These are phyloP conservation scores for Penicillium aurantiogriseum DNA, from an alignment of 2,329 filamentous ascomycete genomes.

Conservation along the genomic window DNA sequence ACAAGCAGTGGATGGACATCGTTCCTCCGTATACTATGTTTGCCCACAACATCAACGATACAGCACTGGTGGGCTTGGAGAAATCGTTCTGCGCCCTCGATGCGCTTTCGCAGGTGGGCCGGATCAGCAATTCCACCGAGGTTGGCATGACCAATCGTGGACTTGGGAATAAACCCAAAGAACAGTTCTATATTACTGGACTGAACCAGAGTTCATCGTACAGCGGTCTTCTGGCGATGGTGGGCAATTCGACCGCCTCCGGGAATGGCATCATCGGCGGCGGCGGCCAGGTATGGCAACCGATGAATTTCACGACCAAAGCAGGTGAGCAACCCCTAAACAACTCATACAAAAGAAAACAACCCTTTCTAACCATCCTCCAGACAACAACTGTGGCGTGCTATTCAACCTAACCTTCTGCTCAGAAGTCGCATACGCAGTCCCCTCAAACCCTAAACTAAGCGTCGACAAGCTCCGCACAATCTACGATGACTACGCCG, in stretches of 20 bases:
- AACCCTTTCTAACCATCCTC: not conserved
- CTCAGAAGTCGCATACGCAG: constrained; percentile 82
- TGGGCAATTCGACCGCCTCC: constrained; percentile 55
- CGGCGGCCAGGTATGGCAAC: constrained; percentile 72
- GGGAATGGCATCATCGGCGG: constrained; percentile 60
- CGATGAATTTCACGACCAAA: constrained; percentile 75
- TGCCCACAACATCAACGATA: constrained; percentile 61
- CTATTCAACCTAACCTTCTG: constrained; percentile 88
- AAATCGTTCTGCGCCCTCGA: constrained; percentile 80
- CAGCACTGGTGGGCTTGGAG: constrained; percentile 65
- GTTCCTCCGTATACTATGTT: constrained; percentile 74
- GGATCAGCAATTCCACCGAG: constrained; percentile 59
- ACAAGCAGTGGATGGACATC: constrained; percentile 57
- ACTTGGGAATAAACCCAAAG: constrained; percentile 67
- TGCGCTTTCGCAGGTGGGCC: constrained; percentile 62
- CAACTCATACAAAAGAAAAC: not conserved
- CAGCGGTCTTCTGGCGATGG: constrained; percentile 66
- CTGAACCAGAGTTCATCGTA: constrained; percentile 73
- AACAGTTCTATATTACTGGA: constrained; percentile 81
- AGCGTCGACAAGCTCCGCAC: constrained; percentile 61
- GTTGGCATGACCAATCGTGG: constrained; percentile 68
- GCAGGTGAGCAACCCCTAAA: constrained; percentile 55
- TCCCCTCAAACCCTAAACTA: constrained; percentile 73
- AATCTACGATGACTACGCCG: constrained; percentile 77
- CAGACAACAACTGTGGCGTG: constrained; percentile 78